Base-by-base conservation (phyloP, 2,329 filamentous ascomycete species). In the Metarhizium anisopliae region DNA sequence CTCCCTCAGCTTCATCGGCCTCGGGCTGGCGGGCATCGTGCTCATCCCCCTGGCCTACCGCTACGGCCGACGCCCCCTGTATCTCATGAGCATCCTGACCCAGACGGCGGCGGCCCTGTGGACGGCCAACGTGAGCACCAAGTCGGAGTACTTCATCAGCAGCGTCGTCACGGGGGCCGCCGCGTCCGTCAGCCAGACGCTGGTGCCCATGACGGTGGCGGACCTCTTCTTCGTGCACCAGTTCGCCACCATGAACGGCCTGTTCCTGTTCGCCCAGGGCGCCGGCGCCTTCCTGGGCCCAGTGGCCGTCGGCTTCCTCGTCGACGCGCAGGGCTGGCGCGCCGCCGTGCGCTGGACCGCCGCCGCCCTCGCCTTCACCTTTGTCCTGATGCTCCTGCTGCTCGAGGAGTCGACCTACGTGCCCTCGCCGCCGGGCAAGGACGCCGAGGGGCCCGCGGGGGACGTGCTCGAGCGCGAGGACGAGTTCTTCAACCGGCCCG, bases 111-210 rank as follows among this genome's bases (percentile, higher is more conserved):
- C 57, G 0, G 55, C 57, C 10, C 59, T 63, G 25, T 80, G 76
- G 77, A 66, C 66, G 4, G 77, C 77, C 0, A 68, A 66, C 18
- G 71, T 74, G 43, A 77, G 50, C 8, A 45, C 42, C 42, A 45
- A 45, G 18, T 20, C 18, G 16, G n/a, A 45, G n/a, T 45, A 20
- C 2, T 72, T 76, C 62, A 62, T 69, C 1, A 67, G 70, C 40
- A 77, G 78, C 35, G 29, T 68, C 13, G 50, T 70, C 0, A 63
- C 66, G 11, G 69, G 72, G 0, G 53, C 73, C 14, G 66, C 67
- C 3, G 72, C 70, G 10, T 70, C 72, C 5, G 67, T 71, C 5
- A 70, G 71, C 42, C 71, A 75, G 55, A 66, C 68, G 0, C 67
- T 72, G 13, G 70, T 67, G 1, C 70, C 73, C 51, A 70, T 74